Percentiles rank a stretch among this genome's conserved stretches.
Conservation (phyloP, 768 basidiomycete genomes). For the Boletus rufocinnamomeus region DNA sequence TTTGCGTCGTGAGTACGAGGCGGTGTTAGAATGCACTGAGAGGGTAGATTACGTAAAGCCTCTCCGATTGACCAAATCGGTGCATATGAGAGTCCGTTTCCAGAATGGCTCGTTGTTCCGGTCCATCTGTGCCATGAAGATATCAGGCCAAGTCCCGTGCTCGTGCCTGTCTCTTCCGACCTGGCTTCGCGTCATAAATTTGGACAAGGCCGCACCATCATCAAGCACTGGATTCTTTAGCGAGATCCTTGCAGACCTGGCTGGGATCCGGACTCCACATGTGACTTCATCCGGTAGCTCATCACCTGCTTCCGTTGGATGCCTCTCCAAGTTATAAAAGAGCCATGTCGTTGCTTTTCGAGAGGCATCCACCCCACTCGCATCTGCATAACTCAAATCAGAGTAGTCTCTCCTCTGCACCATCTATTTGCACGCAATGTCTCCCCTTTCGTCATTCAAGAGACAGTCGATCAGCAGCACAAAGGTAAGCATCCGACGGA, state of each 20-base stretch:
- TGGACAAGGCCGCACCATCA: not conserved
- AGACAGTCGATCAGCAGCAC: slow-evolving; percentile 24
- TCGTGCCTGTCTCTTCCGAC: not conserved
- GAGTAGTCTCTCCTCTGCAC: not conserved
- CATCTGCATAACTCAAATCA: not conserved
- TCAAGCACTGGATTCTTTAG: not conserved
- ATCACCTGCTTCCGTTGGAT: not conserved
- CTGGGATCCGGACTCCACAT: slow-evolving; percentile 21
- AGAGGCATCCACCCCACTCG: slow-evolving; percentile 2
- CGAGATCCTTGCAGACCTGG: slow-evolving; percentile 13
- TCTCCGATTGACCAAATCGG: not conserved
- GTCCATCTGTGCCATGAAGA: slow-evolving; percentile 10
- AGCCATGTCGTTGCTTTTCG: not conserved
- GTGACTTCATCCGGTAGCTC: not conserved
- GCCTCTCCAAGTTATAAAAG: slow-evolving; percentile 24
- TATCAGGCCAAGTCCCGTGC: not conserved
- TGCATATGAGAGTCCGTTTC: not conserved
- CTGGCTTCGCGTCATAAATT: not conserved
- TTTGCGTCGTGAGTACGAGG: not conserved
- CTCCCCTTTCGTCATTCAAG: slow-evolving; percentile 22
- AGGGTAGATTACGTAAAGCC: not conserved
- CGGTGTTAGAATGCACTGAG: not conserved
- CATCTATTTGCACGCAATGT: slow-evolving; percentile 14
- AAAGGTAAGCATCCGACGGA: slow-evolving; percentile 18
- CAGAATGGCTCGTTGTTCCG: not conserved